Evolutionary conservation across 768 basidiomycete species (phyloP), one percentile per base, ranked within the genome.

Genomic region (Daedaleopsis nitida): DNA sequence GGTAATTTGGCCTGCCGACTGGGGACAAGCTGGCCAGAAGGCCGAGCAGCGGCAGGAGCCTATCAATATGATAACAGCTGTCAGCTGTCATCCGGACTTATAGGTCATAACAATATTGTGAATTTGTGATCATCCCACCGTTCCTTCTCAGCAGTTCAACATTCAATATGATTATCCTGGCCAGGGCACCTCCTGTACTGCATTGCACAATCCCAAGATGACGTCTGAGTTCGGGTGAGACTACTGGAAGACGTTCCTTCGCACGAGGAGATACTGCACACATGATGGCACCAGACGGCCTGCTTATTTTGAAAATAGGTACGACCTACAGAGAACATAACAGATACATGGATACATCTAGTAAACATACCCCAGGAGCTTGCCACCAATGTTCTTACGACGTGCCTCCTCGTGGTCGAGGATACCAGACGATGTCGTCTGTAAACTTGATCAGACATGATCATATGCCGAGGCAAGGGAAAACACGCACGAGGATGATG

Each of bases 341-440:
- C 48, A 52, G 34, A 61, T 61, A 65, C 57, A 65, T 55, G 43
- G 48, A 43, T 57, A 61, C 58, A 64, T 61, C 80, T 91, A 95
- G 79, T 96, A 95, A 63, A 93, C 90, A 75, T 94, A 96, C 64
- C 94, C 93, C 54, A 96, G 80, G 63, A 97, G 83, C 81, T 97
- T 97, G 62, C 96, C 96, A 78, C 94, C 96, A 61, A 97, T 88
- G 79, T 96, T 95, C 83, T 98, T 98, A 72, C 95, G 89, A 80
- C 96, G 88, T 49, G 96, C 96, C 83, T 98, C 96, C 76, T 97
- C 95, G 76, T 99, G 97, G 80, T 98, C 97, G 74, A 98, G 84
- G 77, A 98, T 99, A 66, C 97, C 97, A 17, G 94, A 94, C 19
- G 94, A 96, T 52, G 96, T 98, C 67, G 96, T 99, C 92, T 94